Base-by-base conservation (phyloP, 2,329 filamentous ascomycete species). In the Aspergillus ibericus region DNA sequence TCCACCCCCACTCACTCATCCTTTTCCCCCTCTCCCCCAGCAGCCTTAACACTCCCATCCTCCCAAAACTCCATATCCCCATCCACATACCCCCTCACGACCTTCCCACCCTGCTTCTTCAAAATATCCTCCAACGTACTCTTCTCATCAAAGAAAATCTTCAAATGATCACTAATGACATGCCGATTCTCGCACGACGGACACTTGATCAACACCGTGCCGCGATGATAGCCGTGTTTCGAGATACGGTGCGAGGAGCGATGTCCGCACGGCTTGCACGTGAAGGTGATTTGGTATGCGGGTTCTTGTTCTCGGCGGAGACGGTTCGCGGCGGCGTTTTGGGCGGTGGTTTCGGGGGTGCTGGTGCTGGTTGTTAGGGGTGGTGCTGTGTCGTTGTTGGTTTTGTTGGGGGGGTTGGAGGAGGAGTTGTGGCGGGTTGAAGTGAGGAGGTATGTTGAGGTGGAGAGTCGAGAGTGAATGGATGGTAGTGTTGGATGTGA, bases 21-120 rank as follows among this genome's bases (percentile, higher is more conserved):
- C 13, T 63, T 32, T 6, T 53, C 58, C n/a, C 57, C 15, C 34
- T 64, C 68, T 25, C 22, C 22, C 22, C 5, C 22, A 3, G 3
- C 22, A 18, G 50, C 4, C 10, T 18, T 79, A n/a, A 76, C 73
- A 2, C 78, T 77, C 15, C 87, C 86, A 64, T 96, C 91, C 29
- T 90, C 88, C 89, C 92, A 96, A 66, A 97, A 95, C 74, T 98
- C 93, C 49, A 97, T 79, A 72, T 96, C 90, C n/a, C 91, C 92
- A 65, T 93, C 88, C 53, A 89, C 77, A 63, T 87, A 83, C 5
- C 93, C 93, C 70, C 89, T 89, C 78, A 95, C 84, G 51, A 98
- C 76, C 61, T 93, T 88, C 74, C 96, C 90, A 1, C 77, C 78
- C 52, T 74, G 70, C 32, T 73, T 63, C 22, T 69, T 60, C 51